Percentiles rank a stretch among this genome's conserved stretches.
Conservation (phyloP, 768 basidiomycete species). For the Amanita muscaria region DNA sequence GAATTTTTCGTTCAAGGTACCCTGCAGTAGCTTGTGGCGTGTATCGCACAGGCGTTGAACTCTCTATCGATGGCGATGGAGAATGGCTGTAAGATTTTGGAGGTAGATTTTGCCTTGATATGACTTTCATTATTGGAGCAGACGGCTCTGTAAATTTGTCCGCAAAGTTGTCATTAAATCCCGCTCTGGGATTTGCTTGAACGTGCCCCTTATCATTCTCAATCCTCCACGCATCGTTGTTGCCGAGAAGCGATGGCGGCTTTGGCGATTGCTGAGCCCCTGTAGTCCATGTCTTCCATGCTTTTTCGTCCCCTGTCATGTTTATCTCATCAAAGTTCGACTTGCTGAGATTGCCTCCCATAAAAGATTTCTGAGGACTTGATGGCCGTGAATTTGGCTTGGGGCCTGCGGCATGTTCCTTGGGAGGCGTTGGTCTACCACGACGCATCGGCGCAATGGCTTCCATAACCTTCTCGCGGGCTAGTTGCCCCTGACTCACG, state of each 20-base stretch:
- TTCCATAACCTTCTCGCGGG: conserved; percentile 69
- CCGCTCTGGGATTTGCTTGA: conserved; percentile 19
- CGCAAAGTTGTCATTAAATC: conserved; percentile 65
- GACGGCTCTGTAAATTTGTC: conserved; percentile 44
- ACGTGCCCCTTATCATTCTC: conserved; percentile 16
- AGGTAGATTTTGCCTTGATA: background rate
- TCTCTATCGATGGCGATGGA: background rate
- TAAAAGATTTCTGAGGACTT: conserved; percentile 24
- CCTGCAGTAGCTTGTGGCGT: conserved; percentile 22
- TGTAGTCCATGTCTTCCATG: conserved; percentile 1
- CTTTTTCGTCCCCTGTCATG: conserved; percentile 5
- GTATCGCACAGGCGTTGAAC: conserved; percentile 13
- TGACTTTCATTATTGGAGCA: conserved; percentile 24
- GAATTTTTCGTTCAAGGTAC: too few relatives aligned
- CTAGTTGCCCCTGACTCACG: conserved; percentile 51
- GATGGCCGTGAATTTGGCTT: conserved; percentile 23
- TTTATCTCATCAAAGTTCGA: background rate
- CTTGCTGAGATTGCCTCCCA: conserved; percentile 7
- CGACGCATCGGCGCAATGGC: conserved; percentile 74
- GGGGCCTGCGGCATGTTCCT: conserved; percentile 24
- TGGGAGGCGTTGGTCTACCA: conserved; percentile 44
- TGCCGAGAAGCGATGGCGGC: conserved; percentile 7
- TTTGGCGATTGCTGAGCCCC: conserved; percentile 5
- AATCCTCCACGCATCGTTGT: conserved; percentile 34
- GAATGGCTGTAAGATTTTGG: background rate